Base-by-base conservation (phyloP, 768 basidiomycete species). In the Inosperma sp. region DNA sequence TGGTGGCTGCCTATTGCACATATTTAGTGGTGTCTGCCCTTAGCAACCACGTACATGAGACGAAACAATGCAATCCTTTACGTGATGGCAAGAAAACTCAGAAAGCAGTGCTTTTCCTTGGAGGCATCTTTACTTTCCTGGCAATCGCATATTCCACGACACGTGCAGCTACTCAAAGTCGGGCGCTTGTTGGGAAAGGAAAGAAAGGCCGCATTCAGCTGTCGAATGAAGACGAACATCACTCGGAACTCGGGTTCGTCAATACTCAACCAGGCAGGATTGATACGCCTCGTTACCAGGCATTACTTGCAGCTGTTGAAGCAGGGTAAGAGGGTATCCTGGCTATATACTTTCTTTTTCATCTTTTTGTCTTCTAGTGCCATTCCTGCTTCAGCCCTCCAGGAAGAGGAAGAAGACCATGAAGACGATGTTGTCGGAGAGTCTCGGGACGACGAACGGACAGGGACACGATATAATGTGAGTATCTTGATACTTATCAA, bases 131-230 rank as follows among this genome's bases (percentile, higher is more conserved):
- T 69, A 99, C 96, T 0, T 99, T 99, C 82, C 70, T 98, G 39
- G 94, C 96, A 4, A 96, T 99, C 58, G 95, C 96, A 6, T 99
- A 97, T 64, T 97, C 94, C 23, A 98, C 96, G 0, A 89, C 86
- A 21, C 79, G 95, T 44, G 96, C 96, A 5, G 96, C 96, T 8
- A 99, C 96, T 1, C 93, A 95, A 68, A 91, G 88, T 60, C 83
- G 88, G 52, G 95, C 93, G 6, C 71, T 99, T 19, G 86, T 88
- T 0, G 94, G 93, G 2, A 83, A 74, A 52, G 75, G 75, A 25
- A 86, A 81, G 69, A 75, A 71, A 54, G 82, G 82, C 10, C 72
- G 79, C 10, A 78, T 97, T 30, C 76, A 82, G 30, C 71, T 93
- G 8, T 68, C 82, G 2, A 65, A 66, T n/a, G 81, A 81, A 40